phyloP scores from a whole-genome alignment of 805 yeast species.

The Myxozyma mucilagina region DNA sequence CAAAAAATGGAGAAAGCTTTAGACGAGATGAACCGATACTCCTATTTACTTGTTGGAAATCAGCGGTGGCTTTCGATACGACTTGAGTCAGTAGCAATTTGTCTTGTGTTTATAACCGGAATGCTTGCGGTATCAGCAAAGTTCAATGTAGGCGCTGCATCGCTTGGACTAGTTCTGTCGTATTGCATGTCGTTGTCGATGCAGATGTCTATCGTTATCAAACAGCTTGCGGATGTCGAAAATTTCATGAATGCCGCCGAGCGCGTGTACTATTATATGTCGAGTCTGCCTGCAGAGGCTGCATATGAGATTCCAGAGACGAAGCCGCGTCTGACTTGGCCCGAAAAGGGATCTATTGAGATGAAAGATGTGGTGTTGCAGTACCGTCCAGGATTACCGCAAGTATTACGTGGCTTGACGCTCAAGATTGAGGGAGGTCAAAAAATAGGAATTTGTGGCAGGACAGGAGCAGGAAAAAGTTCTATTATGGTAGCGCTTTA shows the following conservation, averaged over 20 bases:
- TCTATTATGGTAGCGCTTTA: conserved; percentile 72
- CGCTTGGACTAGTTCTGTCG: conserved; percentile 40
- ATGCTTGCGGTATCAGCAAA: conserved; percentile 62
- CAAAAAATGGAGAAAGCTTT: conserved; percentile 49
- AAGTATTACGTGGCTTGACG: conserved; percentile 59
- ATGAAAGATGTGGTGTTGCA: conserved; percentile 59
- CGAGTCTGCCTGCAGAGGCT: conserved; percentile 65
- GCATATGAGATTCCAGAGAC: conserved; percentile 51
- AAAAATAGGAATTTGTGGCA: conserved; percentile 82
- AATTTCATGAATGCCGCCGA: conserved; percentile 78
- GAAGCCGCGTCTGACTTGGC: conserved; percentile 60
- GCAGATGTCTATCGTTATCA: conserved; percentile 55
- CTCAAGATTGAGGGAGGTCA: conserved; percentile 57
- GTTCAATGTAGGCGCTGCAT: conserved; percentile 55
- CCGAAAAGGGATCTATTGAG: conserved; percentile 56
- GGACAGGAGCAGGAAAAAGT: conserved; percentile 89
- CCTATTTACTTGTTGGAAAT: conserved; percentile 59
- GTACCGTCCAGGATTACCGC: conserved; percentile 66
- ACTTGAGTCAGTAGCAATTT: conserved; percentile 56
- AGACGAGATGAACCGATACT: conserved; percentile 67
- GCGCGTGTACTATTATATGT: conserved; percentile 66
- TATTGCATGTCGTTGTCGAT: conserved; percentile 52
- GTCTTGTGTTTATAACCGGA: conserved; percentile 54
- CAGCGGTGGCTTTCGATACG: conserved; percentile 73
- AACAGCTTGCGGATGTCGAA: conserved; percentile 69